Evolutionary conservation across 2,329 filamentous ascomycete genomes (phyloP).

Genomic region (Aspergillus vadensis): DNA sequence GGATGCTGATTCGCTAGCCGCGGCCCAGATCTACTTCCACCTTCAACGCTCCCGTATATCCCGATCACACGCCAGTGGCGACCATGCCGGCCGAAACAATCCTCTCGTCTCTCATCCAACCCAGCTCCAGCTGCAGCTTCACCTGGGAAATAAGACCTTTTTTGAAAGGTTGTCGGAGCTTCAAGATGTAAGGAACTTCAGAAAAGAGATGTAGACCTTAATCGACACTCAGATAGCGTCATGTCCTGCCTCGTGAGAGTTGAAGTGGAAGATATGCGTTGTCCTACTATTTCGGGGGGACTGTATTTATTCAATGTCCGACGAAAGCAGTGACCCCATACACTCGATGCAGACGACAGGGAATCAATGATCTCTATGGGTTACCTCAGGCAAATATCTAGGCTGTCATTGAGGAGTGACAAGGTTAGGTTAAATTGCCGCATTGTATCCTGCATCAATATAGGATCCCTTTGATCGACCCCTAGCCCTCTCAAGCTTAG

Average conservation of each 20-base stretch:
- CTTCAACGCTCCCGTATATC: neutral
- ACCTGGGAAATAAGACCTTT: neutral
- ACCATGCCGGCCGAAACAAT: neutral
- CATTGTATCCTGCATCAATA: constrained; percentile 38
- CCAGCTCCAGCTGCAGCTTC: neutral
- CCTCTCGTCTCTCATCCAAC: neutral
- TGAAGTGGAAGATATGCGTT: neutral
- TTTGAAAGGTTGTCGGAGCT: neutral
- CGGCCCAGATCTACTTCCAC: neutral
- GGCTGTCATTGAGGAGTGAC: constrained; percentile 51
- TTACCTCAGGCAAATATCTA: constrained; percentile 46
- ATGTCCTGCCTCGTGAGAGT: neutral
- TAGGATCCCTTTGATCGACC: constrained; percentile 28
- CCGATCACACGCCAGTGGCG: neutral
- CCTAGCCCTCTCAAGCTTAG: constrained; percentile 33
- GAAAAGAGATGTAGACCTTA: neutral
- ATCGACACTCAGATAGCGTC: neutral
- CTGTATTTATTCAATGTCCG: neutral
- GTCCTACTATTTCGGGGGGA: neutral
- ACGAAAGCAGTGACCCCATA: neutral
- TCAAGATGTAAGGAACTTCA: neutral
- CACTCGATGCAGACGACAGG: neutral
- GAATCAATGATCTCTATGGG: neutral
- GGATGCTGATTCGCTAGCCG: constrained; percentile 22
- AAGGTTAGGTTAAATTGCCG: constrained; percentile 49